A percentile compares a stretch with the other conserved stretches of the same genome.
Evolutionary conservation across 2,329 filamentous ascomycete genomes (phyloP).

Genomic region (Bretziella fagacearum): DNA sequence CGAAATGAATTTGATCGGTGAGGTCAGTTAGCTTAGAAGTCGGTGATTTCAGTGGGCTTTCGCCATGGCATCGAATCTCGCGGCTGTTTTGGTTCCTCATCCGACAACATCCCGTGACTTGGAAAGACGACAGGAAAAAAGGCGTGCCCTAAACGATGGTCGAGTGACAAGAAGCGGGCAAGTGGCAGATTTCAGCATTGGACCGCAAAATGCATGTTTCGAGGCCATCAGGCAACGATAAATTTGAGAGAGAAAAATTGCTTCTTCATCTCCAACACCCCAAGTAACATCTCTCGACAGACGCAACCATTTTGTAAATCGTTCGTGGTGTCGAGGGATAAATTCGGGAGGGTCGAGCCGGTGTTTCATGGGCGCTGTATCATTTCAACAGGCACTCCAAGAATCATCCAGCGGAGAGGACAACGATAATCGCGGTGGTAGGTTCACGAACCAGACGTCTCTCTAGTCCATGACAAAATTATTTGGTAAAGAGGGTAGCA

Average conservation of each 20-base stretch:
- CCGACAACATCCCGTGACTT: conserved; percentile 49
- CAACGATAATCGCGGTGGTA: conserved; percentile 53
- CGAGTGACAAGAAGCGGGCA: not conserved
- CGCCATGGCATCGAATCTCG: conserved; percentile 5
- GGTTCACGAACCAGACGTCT: conserved; percentile 6
- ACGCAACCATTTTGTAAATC: conserved; percentile 28
- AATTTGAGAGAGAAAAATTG: conserved; percentile 55
- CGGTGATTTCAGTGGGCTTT: conserved; percentile 12
- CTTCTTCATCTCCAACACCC: conserved; percentile 68
- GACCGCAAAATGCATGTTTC: not conserved
- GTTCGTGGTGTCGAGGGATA: conserved; percentile 39
- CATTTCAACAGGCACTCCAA: conserved; percentile 4
- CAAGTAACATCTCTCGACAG: conserved; percentile 40
- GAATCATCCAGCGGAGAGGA: conserved; percentile 53
- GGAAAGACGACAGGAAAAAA: conserved; percentile 25
- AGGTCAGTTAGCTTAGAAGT: conserved; percentile 24
- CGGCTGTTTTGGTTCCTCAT: conserved; percentile 36
- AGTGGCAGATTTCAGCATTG: conserved; percentile 7
- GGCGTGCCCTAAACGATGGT: conserved; percentile 20
- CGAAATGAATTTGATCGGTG: conserved; percentile 72
- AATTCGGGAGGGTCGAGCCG: conserved; percentile 64
- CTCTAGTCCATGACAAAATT: conserved; percentile 13
- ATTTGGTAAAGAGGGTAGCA: conserved; percentile 24
- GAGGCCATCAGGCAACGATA: conserved; percentile 39
- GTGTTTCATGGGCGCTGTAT: conserved; percentile 23